Percentiles rank a stretch among this genome's conserved stretches.
Evolutionary conservation across 441 rosid genomes (phyloP).

Genomic region (Populus hybrid): DNA sequence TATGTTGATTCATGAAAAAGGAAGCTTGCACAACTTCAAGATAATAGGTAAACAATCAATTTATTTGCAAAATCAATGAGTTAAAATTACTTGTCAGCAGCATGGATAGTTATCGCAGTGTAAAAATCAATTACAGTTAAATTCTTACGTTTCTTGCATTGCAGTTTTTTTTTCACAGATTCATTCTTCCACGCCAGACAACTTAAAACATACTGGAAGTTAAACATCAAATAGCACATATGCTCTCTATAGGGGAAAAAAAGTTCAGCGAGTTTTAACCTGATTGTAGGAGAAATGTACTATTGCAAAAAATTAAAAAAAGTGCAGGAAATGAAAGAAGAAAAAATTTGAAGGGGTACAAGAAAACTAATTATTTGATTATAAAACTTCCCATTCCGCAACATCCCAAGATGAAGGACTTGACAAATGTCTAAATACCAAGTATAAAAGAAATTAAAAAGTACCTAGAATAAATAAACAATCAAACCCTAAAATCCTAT

Average conservation of each 20-base stretch:
- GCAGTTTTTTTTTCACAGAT: no score
- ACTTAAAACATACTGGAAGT: no score
- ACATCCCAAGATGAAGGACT: not conserved
- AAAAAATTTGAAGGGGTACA: not conserved
- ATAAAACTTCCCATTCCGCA: not conserved
- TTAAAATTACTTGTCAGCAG: not conserved
- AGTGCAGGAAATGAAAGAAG: not conserved
- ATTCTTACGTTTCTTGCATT: no score
- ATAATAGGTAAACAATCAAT: not conserved
- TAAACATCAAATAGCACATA: no score
- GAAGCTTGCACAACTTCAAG: not conserved
- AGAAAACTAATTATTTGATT: not conserved
- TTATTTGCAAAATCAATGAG: not conserved
- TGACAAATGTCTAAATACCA: no score
- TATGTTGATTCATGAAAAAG: not conserved
- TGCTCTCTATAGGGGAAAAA: no score
- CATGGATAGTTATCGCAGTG: not conserved
- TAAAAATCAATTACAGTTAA: no score
- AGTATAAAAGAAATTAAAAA: no score
- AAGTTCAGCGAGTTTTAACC: no score
- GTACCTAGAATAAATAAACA: not conserved
- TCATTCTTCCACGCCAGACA: no score
- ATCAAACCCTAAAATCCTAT: not conserved
- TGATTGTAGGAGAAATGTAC: not conserved
- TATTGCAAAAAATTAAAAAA: no score